phyloP scores from a whole-genome alignment of 495 filamentous ascomycete genomes.

The Hypomontagnella submonticulosa region DNA sequence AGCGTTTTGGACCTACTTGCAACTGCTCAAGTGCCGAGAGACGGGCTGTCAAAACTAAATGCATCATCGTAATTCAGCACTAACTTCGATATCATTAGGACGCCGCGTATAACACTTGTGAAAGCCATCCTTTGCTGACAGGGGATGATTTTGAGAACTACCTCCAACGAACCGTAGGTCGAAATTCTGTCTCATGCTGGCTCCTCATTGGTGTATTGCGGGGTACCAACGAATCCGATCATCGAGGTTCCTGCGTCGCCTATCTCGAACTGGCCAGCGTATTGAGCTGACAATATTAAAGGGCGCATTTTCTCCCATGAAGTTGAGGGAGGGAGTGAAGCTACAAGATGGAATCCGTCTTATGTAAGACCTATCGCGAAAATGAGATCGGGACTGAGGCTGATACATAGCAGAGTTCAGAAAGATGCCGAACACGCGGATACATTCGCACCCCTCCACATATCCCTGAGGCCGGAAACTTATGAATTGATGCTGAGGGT shows the following conservation, averaged over 20 bases:
- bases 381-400: constrained; percentile 7
- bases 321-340: constrained; percentile 53
- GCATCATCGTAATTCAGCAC: neutral
- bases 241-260: neutral
- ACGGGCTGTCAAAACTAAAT: neutral
- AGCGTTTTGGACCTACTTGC: neutral
- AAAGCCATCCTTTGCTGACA: constrained; percentile 61
- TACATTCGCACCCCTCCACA: constrained; percentile 61
- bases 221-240: constrained; percentile 2
- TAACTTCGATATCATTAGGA: constrained; percentile 47
- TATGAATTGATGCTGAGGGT: constrained; percentile 53
- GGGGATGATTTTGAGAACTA: constrained; percentile 66
- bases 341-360: constrained; percentile 59
- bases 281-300: constrained; percentile 34
- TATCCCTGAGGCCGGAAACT: constrained; percentile 53
- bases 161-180: constrained; percentile 58
- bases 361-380: constrained; percentile 51
- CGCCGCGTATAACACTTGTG: constrained; percentile 54
- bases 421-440: constrained; percentile 60
- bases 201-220: constrained; percentile 2
- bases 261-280: neutral
- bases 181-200: neutral
- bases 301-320: constrained; percentile 61
- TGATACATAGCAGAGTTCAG: constrained; percentile 56
- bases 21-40: neutral